Percentiles rank a stretch among this genome's conserved stretches.
phyloP scores from a whole-genome alignment of 768 basidiomycete species.

The Leccinum longicurvipes region DNA sequence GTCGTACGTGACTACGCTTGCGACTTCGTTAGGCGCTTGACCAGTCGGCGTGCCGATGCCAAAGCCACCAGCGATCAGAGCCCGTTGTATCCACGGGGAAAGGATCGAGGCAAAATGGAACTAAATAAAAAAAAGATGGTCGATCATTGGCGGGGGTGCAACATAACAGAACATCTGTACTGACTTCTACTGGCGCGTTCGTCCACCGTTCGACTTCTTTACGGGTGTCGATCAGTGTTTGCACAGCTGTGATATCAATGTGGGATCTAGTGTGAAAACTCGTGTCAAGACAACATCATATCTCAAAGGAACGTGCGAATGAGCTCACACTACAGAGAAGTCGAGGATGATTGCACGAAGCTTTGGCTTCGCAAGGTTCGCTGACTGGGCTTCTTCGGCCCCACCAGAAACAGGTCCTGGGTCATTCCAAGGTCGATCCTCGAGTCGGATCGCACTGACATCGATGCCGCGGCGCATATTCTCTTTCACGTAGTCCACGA shows the following conservation, averaged over 20 bases:
- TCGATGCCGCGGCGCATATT: conserved; percentile 77
- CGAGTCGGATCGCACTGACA: conserved; percentile 54
- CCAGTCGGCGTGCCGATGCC: conserved; percentile 56
- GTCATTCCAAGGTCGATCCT: conserved; percentile 94
- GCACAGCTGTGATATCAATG: conserved; percentile 89
- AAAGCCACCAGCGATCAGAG: conserved; percentile 87
- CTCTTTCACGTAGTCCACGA: conserved; percentile 80
- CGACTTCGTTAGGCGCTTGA: conserved; percentile 57
- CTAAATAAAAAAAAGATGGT: conserved; percentile 33
- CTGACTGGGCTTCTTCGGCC: conserved; percentile 43
- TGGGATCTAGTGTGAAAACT: conserved; percentile 53
- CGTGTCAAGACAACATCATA: neutral
- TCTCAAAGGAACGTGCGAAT: neutral
- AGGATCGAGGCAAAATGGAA: conserved; percentile 95
- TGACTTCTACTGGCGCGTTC: conserved; percentile 67
- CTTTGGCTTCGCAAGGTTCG: conserved; percentile 55
- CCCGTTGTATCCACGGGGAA: conserved; percentile 91
- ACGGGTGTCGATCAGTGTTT: conserved; percentile 87
- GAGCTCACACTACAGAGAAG: conserved; percentile 69
- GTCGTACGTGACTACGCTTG: conserved; percentile 68
- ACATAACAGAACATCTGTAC: conserved; percentile 9
- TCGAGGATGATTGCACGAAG: conserved; percentile 90
- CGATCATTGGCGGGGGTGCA: neutral
- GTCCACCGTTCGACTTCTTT: conserved; percentile 87
- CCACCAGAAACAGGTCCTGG: conserved; percentile 62